Evolutionary conservation across 345 rosid genomes (phyloP).

Genomic region (Diplotaxis tenuifolia): DNA sequence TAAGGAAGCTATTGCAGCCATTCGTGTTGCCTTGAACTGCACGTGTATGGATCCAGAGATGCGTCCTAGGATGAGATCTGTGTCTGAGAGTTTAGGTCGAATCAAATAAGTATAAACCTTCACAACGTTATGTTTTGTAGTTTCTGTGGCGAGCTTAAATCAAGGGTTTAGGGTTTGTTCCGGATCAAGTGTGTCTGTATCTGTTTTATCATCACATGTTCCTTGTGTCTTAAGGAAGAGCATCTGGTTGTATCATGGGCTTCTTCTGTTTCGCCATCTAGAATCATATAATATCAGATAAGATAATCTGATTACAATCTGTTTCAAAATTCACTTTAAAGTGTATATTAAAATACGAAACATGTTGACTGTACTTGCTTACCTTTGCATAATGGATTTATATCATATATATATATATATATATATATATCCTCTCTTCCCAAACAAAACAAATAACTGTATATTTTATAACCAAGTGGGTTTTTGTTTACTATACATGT

Average conservation of each 20-base stretch:
- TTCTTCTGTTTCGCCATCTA: background rate
- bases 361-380: background rate
- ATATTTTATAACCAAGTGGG: slow-evolving; percentile 7
- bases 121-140: background rate
- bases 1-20: slow-evolving; percentile 68
- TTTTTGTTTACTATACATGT: background rate
- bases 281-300: background rate
- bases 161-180: background rate
- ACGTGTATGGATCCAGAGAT: slow-evolving; percentile 71
- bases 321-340: background rate
- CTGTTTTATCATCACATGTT: background rate
- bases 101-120: slow-evolving; percentile 39
- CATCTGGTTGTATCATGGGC: background rate
- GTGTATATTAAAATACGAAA: background rate
- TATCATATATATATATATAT: too few relatives aligned
- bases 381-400: background rate
- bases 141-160: background rate
- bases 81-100: slow-evolving; percentile 74
- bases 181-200: background rate
- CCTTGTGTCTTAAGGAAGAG: slow-evolving; percentile 4
- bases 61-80: slow-evolving; percentile 85
- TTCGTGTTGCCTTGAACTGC: slow-evolving; percentile 77
- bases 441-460: background rate
- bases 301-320: background rate
- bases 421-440: background rate